Percentiles rank a stretch among this genome's conserved stretches.
Evolutionary conservation across 495 filamentous ascomycete species (phyloP).

Genomic region (Podospora appendiculata): DNA sequence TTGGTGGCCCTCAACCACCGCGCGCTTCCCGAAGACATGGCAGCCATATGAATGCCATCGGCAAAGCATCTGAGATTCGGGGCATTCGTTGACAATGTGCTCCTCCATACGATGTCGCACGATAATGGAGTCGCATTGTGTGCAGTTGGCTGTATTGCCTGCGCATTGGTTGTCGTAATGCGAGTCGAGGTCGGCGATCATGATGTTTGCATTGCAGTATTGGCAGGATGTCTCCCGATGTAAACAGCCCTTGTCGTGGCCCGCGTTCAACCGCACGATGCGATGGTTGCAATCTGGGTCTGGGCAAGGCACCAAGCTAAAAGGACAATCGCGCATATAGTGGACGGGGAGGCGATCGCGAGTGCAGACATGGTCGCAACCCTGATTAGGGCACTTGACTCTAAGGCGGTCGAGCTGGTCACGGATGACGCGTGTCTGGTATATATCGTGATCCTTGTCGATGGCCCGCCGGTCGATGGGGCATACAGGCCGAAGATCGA

Average conservation of each 20-base stretch:
- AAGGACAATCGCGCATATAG: slow-evolving; percentile 66
- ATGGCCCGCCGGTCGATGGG: slow-evolving; percentile 44
- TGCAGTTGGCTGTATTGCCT: slow-evolving; percentile 25
- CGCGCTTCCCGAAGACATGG: slow-evolving; percentile 19
- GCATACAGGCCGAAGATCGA: slow-evolving; percentile 40
- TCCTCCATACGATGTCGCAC: slow-evolving; percentile 31
- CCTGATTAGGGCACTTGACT: slow-evolving; percentile 64
- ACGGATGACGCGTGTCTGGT: slow-evolving; percentile 29
- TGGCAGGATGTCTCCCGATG: slow-evolving; percentile 37
- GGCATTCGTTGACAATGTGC: slow-evolving; percentile 33
- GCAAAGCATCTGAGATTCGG: slow-evolving; percentile 29
- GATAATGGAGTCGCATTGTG: slow-evolving; percentile 27
- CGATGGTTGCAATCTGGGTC: slow-evolving; percentile 32
- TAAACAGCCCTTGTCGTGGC: slow-evolving; percentile 37
- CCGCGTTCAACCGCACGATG: slow-evolving; percentile 25
- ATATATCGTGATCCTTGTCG: slow-evolving; percentile 19
- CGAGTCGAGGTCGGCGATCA: slow-evolving; percentile 32
- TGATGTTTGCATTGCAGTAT: slow-evolving; percentile 32
- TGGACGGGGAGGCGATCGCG: slow-evolving; percentile 67
- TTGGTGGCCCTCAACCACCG: slow-evolving; percentile 24
- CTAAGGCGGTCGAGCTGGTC: slow-evolving; percentile 68
- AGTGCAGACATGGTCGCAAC: slow-evolving; percentile 55
- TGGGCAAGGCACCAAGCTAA: slow-evolving; percentile 58
- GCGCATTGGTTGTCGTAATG: slow-evolving; percentile 30
- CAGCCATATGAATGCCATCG: slow-evolving; percentile 37